Conservation (phyloP, 768 basidiomycete genomes). For the Xerocomellus chrysenteron region DNA sequence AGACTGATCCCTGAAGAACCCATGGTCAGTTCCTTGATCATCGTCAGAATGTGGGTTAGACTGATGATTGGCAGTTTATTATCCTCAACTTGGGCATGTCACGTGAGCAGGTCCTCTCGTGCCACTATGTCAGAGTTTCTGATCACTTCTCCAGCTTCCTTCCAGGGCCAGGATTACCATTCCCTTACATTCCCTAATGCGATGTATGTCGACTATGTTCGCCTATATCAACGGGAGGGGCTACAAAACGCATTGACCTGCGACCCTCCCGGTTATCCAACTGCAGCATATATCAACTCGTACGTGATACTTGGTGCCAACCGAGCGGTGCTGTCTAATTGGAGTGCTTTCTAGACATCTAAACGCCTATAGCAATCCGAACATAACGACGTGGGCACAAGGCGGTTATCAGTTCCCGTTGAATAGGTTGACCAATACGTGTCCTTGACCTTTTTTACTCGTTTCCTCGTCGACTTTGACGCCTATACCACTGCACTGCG, state of each 20-base stretch:
- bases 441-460: slow-evolving; percentile 17
- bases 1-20: slow-evolving; percentile 87
- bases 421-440: slow-evolving; percentile 43
- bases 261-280: slow-evolving; percentile 76
- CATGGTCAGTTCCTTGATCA: slow-evolving; percentile 58
- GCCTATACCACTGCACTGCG: slow-evolving; percentile 17
- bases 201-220: slow-evolving; percentile 89
- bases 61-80: slow-evolving; percentile 53
- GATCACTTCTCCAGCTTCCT: slow-evolving; percentile 44
- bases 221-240: slow-evolving; percentile 80
- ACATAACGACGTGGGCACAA: slow-evolving; percentile 81
- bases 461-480: slow-evolving; percentile 5
- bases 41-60: not conserved
- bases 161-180: slow-evolving; percentile 46
- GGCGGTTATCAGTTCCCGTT: slow-evolving; percentile 76
- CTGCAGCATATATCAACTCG: slow-evolving; percentile 74
- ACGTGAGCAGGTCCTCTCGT: slow-evolving; percentile 34
- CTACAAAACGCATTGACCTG: slow-evolving; percentile 71
- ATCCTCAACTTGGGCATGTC: slow-evolving; percentile 87
- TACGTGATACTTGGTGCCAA: slow-evolving; percentile 29
- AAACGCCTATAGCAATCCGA: slow-evolving; percentile 73
- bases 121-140: not conserved
- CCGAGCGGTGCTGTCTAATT: slow-evolving; percentile 5
- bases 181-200: slow-evolving; percentile 68
- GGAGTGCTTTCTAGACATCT: slow-evolving; percentile 26